Base-by-base conservation (phyloP, 208 protist species). In the Angomonas ambiguus region DNA sequence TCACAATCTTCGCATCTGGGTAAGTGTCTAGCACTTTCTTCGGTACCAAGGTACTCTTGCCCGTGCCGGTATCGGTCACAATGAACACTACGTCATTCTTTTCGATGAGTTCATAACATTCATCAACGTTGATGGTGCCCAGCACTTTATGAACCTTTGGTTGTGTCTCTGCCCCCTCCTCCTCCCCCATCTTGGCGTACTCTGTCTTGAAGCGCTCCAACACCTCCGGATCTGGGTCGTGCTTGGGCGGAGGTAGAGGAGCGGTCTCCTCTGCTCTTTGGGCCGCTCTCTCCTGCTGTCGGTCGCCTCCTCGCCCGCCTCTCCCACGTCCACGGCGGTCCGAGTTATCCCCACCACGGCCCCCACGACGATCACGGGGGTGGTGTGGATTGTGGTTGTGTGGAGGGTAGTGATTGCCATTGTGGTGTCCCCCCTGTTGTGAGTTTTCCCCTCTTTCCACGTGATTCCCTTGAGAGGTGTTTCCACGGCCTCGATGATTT, bases 41-140 rank as follows among this genome's bases (percentile, higher is more conserved):
- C 27, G 89, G 89, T 30, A 95, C 85, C 5, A 83, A 69, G 2
- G 89, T 92, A 72, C 85, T 92, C 71, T 95, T 95, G 58, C 89
- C 89, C n/a, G 82, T 93, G 38, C 89, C 89, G 11, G 89, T 95
- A 65, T 93, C 85, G 0, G 89, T 95, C 33, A 85, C 71, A 49
- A 95, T 75, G 62, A 95, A 93, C n/a, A 81, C 91, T 16, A 95
- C 82, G 57, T 95, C 85, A 65, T 95, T 69, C 25, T 71, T 57
- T 33, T 75, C 75, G 41, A 95, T 93, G 16, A 95, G n/a, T 22
- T 66, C 57, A 2, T 79, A 62, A 61, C 79, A 85, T 20, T 55
- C 60, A 8, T 76, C 74, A 35, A 88, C 67, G 59, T 94, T 83
- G 38, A 94, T 73, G 4, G 76, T 82, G 41, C 79, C 85, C 3